Evolutionary conservation across 768 basidiomycete genomes (phyloP).

Genomic region (Fomitopsis serialis): DNA sequence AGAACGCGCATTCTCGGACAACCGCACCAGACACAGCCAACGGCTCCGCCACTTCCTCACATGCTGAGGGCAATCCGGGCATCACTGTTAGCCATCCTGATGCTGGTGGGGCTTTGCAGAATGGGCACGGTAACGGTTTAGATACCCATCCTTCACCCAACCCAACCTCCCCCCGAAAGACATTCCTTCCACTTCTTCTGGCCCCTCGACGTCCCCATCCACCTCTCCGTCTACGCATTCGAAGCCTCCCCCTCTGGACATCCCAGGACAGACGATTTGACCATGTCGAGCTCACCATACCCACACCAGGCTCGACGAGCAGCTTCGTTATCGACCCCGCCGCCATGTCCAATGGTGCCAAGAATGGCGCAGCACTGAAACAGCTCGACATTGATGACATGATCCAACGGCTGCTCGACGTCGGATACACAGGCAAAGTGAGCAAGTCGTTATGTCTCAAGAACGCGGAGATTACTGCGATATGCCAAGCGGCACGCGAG

Average conservation of each 20-base stretch:
- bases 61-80: constrained; percentile 25
- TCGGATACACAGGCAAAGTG: constrained; percentile 97
- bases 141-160: constrained; percentile 13
- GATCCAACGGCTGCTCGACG: constrained; percentile 93
- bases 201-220: constrained; percentile 17
- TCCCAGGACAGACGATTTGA: constrained; percentile 81
- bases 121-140: constrained; percentile 35
- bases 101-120: constrained; percentile 29
- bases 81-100: constrained; percentile 31
- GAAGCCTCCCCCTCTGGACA: constrained; percentile 63
- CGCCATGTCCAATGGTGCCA: constrained; percentile 30
- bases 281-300: constrained; percentile 48
- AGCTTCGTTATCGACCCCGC: constrained; percentile 34
- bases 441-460: constrained; percentile 94
- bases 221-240: constrained; percentile 20
- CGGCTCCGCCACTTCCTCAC: constrained; percentile 29
- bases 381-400: constrained; percentile 95
- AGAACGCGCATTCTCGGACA: constrained; percentile 40
- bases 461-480: constrained; percentile 90
- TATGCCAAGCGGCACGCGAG: constrained; percentile 94
- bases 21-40: constrained; percentile 35
- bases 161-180: constrained; percentile 27
- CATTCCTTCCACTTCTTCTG: constrained; percentile 30
- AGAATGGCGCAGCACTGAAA: constrained; percentile 60
- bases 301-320: constrained; percentile 42